Base-by-base conservation (phyloP, 495 filamentous ascomycete species). In the Aspergillus saccharolyticus region DNA sequence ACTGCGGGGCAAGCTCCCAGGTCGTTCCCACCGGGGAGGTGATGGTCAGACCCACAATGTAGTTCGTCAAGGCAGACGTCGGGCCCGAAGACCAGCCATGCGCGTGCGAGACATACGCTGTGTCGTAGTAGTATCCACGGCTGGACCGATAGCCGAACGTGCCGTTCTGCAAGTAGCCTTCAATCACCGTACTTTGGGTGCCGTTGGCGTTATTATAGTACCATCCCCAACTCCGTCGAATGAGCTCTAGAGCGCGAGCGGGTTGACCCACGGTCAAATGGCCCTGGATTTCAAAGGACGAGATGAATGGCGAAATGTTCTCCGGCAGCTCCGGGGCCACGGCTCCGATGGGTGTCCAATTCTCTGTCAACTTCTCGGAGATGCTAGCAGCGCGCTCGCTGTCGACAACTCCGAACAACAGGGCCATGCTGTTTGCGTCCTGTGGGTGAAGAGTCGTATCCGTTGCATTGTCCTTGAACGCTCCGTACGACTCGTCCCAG, bases 71-170 rank as follows among this genome's bases (percentile, higher is more conserved):
- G 10, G 77, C 75, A 9, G 74, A 76, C 8, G 83, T 86, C 4
- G 84, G 84, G 10, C 83, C 81, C 4, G 79, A 73, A 0, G 79
- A 73, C 84, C 83, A 87, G 0, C 83, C 84, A 60, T 86, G 85
- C 0, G 84, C 78, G 56, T 86, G 83, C 4, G 71, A 74, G 17
- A 74, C 65, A 55, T 76, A 74, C 2, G 72, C 72, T 10, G 66
- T 45, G 42, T 76, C 70, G 52, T 71, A 66, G 25, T 47, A 20
- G 48, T 74, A 76, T 15, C 71, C 73, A 20, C 70, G 63, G 43
- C 72, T 75, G 44, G 78, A 77, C 6, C 81, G 70, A 63, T 88
- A 86, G 42, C 82, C 79, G 25, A 83, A 68, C 20, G 76, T 67
- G 19, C 83, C 83, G 63, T 85, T 78, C 2, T 64, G 67, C 12